Base-by-base conservation (phyloP, 1,284 basidiomycete species). In the Cutaneotrichosporon mucoides region DNA sequence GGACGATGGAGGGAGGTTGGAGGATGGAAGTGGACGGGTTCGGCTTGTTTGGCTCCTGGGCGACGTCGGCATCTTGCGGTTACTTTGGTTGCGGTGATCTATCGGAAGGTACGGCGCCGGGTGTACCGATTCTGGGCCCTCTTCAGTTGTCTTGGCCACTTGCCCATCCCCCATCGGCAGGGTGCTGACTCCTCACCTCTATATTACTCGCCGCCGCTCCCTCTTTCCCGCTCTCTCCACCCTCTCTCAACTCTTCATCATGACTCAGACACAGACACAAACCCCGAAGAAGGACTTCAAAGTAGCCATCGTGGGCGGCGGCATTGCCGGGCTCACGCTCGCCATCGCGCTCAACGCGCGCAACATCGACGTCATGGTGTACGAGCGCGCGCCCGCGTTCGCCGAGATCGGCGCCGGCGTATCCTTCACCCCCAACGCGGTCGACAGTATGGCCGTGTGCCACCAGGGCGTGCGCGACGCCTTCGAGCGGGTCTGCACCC, bases 361-460 rank as follows among this genome's bases (percentile, higher is more conserved):
- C 36, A 56, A 57, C 36, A 11, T 66, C 24, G 35, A 46, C 4
- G 52, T 62, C 6, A 60, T 42, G 15, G 44, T 66, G 38, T 66
- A 66, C 58, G 65, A 66, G 56, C 60, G 60, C 15, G 55, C 65
- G 0, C 49, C 53, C 35, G 54, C 54, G 8, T 66, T 66, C 24
- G 65, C 62, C 24, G 65, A 66, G 58, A 64, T 66, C 35, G 65
- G 65, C 13, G 65, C 65, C 8, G 65, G 65, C 0, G 65, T 66
- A 1, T 47, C 53, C 8, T 64, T 66, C 46, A 59, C 56, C 33
- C 62, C 65, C 9, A 62, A 61, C 36, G 62, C 65, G 2, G 53
- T 62, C 12, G 46, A 55, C 12, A 62, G 62, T 12, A 64, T 66
- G 62, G 47, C 55, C n/a, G 16, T 57, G 5, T 64, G 62, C 49